Conservation (phyloP, 2,329 filamentous ascomycete genomes). For the Fusarium sp. region DNA sequence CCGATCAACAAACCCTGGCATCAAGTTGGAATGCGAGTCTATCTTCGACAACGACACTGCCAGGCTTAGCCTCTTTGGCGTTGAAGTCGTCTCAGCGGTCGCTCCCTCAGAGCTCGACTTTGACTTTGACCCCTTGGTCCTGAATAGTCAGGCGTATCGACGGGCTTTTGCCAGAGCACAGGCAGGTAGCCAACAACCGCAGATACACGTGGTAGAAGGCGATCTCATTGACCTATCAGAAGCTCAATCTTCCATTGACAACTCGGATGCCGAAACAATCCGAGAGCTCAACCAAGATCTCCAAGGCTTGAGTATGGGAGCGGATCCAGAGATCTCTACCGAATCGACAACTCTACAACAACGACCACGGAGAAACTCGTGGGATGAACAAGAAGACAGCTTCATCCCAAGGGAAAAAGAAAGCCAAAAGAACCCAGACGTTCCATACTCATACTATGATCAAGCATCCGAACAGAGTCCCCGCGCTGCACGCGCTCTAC, state of each 20-base stretch:
- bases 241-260: not conserved
- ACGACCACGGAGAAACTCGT: not conserved
- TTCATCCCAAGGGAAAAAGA: not conserved
- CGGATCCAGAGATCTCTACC: no score
- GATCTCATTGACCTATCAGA: not conserved
- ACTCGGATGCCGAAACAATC: not conserved
- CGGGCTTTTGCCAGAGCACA: not conserved
- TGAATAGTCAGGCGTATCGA: constrained; percentile 1
- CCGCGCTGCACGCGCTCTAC: no score
- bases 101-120: constrained; percentile 8
- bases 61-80: not conserved
- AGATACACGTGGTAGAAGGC: not conserved
- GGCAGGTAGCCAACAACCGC: not conserved
- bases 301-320: not conserved
- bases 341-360: not conserved
- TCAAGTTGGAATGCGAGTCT: not conserved
- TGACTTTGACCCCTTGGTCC: not conserved
- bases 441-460: not conserved
- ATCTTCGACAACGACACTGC: not conserved
- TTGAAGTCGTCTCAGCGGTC: not conserved
- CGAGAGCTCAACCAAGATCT: not conserved
- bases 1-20: not conserved
- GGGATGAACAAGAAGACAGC: not conserved
- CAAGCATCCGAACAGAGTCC: not conserved
- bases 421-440: not conserved